Base-by-base conservation (phyloP, 2,329 filamentous ascomycete genomes). In the Aspergillus floridensis region DNA sequence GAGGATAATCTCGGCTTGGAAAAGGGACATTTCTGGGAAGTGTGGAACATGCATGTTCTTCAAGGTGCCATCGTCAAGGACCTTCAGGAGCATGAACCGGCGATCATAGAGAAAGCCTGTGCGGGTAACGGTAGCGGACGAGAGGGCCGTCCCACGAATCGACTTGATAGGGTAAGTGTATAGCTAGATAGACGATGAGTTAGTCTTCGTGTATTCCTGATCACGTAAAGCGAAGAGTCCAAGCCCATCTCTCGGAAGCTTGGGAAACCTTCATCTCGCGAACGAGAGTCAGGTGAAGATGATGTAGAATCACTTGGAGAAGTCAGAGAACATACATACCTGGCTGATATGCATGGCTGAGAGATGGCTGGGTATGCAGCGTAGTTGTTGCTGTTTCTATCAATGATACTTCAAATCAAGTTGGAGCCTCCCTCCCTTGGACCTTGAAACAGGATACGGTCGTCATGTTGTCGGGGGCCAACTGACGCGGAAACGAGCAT, bases 141-240 rank as follows among this genome's bases (percentile, higher is more conserved):
- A 60, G 32, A 91, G 76, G 19, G 80, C 73, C 56, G 88, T 83
- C 53, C 84, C 84, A 38, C 86, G 84, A n/a, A 91, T 81, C 7
- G 83, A 87, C 71, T 92, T 92, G 76, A 92, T 87, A 47, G 89
- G 88, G 72, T 92, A 91, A 51, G 89, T 81, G 73, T 87, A 90
- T 38, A 92, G 80, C 84, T 88, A 63, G 41, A 41, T 22, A 6
- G 1, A 14, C 32, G 4, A 22, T 48, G 32, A 44, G 16, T 16
- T 35, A 35, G 14, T 35, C 32, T 12, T 10, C 26, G 2, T 29
- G 26, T 29, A 29, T 29, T 29, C 7, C 26, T 29, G 26, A 29
- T 29, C 26, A 29, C 26, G 3, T 29, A 10, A 29, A 29, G 26
- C 19, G 11, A 35, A 35, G 16, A 11, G 16, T 12, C 21, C 53